Percentiles rank a stretch among this genome's conserved stretches.
These are phyloP conservation scores for Termitomyces sp. DNA, from an alignment of 1,284 basidiomycete genomes.

Conservation along the genomic window DNA sequence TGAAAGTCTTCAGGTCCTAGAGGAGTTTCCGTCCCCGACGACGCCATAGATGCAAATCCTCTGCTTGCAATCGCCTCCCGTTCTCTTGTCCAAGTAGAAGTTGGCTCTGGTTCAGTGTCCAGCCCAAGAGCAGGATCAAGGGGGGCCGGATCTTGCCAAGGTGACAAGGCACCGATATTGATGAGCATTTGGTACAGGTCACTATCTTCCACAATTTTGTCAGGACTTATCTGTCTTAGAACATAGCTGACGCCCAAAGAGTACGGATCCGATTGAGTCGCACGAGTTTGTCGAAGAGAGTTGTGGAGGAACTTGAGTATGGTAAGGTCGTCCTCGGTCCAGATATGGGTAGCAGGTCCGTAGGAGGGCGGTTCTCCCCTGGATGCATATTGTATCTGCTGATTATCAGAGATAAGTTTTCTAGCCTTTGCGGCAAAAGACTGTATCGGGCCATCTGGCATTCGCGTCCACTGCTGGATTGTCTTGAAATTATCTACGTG, in stretches of 20 bases:
- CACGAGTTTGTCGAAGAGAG: slow-evolving; percentile 55
- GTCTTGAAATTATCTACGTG: slow-evolving; percentile 54
- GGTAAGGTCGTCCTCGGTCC: slow-evolving; percentile 53
- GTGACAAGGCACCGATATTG: slow-evolving; percentile 66
- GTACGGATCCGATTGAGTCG: slow-evolving; percentile 65
- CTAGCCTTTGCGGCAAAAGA: slow-evolving; percentile 58
- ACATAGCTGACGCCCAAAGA: slow-evolving; percentile 49
- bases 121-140: slow-evolving; percentile 29
- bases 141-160: slow-evolving; percentile 65
- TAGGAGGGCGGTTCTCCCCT: slow-evolving; percentile 32
- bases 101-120: slow-evolving; percentile 30
- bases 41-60: slow-evolving; percentile 17
- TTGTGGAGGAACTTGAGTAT: slow-evolving; percentile 67
- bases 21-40: slow-evolving; percentile 22
- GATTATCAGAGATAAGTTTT: slow-evolving; percentile 34
- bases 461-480: slow-evolving; percentile 50
- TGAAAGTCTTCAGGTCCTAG: slow-evolving; percentile 58
- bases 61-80: slow-evolving; percentile 31
- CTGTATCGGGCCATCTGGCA: slow-evolving; percentile 37
- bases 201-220: slow-evolving; percentile 33
- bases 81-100: slow-evolving; percentile 24
- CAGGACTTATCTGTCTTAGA: slow-evolving; percentile 51
- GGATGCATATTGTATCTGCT: slow-evolving; percentile 24
- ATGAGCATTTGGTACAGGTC: slow-evolving; percentile 45
- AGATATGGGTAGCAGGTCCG: slow-evolving; percentile 32